Evolutionary conservation across 1,284 basidiomycete species (phyloP), one percentile per base, ranked within the genome.

Genomic region (Leccinum griseonigrum): DNA sequence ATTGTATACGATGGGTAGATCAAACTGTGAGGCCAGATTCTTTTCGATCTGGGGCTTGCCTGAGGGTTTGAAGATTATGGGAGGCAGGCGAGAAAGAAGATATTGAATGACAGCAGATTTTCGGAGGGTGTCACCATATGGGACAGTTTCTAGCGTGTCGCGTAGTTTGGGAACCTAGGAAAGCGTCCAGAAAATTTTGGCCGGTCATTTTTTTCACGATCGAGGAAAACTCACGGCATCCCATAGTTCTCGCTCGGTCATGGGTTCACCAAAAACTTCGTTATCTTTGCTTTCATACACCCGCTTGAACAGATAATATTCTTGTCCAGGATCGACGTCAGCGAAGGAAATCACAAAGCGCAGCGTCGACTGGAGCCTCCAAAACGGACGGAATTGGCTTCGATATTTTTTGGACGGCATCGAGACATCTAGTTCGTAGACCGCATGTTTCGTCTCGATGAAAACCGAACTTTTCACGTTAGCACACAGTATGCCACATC

Each of bases 401-500:
- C 69, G 60, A 62, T 90, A 91, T 18, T 63, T 65, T 13, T 69
- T 64, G 2, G 81, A 77, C 0, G 88, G 85, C 1, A 26, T 58
- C 29, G n/a, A 9, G 1, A 62, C 67, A 11, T 75, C 72, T 28
- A 91, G 73, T 32, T 83, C 80, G 68, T 90, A 91, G 79, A 82
- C 85, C 0, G 85, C 85, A 61, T 77, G 78, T 29, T 77, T 65
- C 0, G 88, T 90, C 66, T 88, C 81, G 11, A 91, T 76, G 59
- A 79, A 87, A 9, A 89, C 69, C 1, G 85, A 81, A n/a, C 88
- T 46, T 32, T 58, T 14, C 31, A 40, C 40, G 29, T 59, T 36
- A 55, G 11, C 22, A 34, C 48, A 32, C 26, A 34, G 38, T 11
- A 31, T 9, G 7, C 58, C 57, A 8, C 55, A 46, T 46, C 43